phyloP scores from a whole-genome alignment of 345 rosid genomes.

The Populus nigra region DNA sequence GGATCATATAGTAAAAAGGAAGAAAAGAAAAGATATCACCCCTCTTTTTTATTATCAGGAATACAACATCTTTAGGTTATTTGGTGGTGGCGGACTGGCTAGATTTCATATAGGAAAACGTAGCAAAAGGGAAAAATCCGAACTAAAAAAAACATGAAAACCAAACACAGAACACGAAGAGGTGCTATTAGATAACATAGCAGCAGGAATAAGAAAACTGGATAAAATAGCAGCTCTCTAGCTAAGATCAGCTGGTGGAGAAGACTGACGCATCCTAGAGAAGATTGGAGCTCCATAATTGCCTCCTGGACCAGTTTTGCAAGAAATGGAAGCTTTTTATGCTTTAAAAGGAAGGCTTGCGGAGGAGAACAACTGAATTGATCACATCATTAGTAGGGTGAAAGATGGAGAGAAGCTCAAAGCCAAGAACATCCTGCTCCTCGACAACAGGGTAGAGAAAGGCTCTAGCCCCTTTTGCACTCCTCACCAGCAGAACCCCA shows the following conservation, averaged over 20 bases:
- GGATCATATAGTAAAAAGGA: too few species aligned
- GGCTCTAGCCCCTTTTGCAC: slow-evolving; percentile 44
- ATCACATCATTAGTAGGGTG: slow-evolving; percentile 40
- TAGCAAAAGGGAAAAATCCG: not conserved
- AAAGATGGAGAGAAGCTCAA: slow-evolving; percentile 36
- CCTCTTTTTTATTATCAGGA: not conserved
- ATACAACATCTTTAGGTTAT: not conserved
- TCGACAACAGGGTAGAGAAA: slow-evolving; percentile 40
- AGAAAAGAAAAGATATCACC: too few species aligned
- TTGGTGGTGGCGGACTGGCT: not conserved
- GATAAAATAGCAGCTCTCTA: too few species aligned
- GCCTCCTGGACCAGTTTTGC: not conserved
- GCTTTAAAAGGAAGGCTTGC: slow-evolving; percentile 18
- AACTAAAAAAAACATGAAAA: not conserved
- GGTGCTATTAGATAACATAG: not conserved
- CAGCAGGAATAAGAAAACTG: not conserved
- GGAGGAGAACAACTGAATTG: slow-evolving; percentile 37
- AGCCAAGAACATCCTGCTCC: slow-evolving; percentile 27
- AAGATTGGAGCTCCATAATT: not conserved
- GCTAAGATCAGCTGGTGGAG: not conserved
- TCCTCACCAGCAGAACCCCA: slow-evolving; percentile 36
- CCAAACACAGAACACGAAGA: not conserved
- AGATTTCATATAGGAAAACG: not conserved
- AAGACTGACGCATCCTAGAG: not conserved
- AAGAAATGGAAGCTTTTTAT: not conserved